Base-by-base conservation (phyloP, 306 rosid species). In the Medicago lupulina region DNA sequence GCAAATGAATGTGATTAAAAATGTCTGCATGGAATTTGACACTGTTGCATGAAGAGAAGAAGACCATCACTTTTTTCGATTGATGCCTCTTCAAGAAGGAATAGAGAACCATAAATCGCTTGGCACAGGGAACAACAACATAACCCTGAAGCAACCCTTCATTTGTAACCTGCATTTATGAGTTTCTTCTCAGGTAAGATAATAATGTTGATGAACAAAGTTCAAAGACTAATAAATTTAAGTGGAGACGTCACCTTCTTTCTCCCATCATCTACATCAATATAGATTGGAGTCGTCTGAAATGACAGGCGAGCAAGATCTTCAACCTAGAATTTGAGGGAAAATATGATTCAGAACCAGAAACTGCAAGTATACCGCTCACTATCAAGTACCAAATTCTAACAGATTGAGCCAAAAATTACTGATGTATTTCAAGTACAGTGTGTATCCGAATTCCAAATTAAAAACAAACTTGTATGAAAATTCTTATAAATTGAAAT, bases 71-170 rank as follows among this genome's bases (percentile, higher is more conserved):
- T 88, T 94, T 94, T 83, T 92, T 92, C 7, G 95, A 87, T 17
- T 80, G 82, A 57, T 86, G 86, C 78, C 87, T 88, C 81, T 87
- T 88, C 81, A 94, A 85, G 87, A 94, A 94, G 55, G 97, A 91
- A 83, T 90, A 94, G 8, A 94, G 87, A 85, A 94, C 91, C 71
- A 83, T 63, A 80, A 92, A 92, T 85, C 98, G 85, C 84, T 91
- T 88, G 75, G 88, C 88, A 70, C 91, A 86, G 21, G 97, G 93
- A 50, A 94, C 95, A 85, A 91, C 79, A 80, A 93, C 91, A 81
- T 94, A 94, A 70, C 98, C 98, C 86, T 94, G 97, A 70, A 87
- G 88, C 86, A 94, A 85, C 70, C 98, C 98, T 86, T 94, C 98
- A 80, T 94, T 94, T 8, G 98, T 94, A 75, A 90, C 96, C 97